Conservation (phyloP, 2,329 filamentous ascomycete genomes). For the Thelonectria blattea region DNA sequence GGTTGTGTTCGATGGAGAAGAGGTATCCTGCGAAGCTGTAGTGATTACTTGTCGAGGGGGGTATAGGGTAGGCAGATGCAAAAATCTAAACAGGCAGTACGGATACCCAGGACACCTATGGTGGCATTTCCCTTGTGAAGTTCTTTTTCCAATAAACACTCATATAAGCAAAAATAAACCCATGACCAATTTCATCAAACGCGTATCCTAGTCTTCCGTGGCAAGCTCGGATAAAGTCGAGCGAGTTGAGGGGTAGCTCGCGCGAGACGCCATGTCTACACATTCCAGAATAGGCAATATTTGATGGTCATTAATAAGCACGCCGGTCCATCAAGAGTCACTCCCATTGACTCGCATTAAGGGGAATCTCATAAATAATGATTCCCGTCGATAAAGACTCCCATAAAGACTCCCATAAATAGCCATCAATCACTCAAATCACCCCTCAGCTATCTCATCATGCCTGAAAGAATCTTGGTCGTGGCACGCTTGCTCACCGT, state of each 20-base stretch:
- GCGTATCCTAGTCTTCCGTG: not conserved
- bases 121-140: too few relatives aligned
- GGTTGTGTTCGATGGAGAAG: constrained; percentile 39
- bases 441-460: not conserved
- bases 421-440: not conserved
- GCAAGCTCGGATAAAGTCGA: constrained; percentile 7
- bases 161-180: too few relatives aligned
- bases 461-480: constrained; percentile 12
- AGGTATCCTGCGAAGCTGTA: constrained; percentile 26
- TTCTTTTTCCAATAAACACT: too few relatives aligned
- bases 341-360: too few relatives aligned
- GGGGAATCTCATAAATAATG: too few relatives aligned
- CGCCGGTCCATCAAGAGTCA: too few relatives aligned
- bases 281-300: not conserved
- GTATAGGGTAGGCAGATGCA: too few relatives aligned
- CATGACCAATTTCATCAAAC: too few relatives aligned
- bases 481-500: constrained; percentile 16
- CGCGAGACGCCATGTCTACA: not conserved
- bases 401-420: not conserved
- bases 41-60: not conserved
- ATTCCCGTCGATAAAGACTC: too few relatives aligned
- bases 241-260: constrained; percentile 10
- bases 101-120: too few relatives aligned
- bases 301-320: too few relatives aligned
- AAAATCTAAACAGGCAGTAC: too few relatives aligned